A percentile compares a stretch with the other conserved stretches of the same genome.
phyloP scores from a whole-genome alignment of 768 basidiomycete species.

The Leucocoprinus leucothites region DNA sequence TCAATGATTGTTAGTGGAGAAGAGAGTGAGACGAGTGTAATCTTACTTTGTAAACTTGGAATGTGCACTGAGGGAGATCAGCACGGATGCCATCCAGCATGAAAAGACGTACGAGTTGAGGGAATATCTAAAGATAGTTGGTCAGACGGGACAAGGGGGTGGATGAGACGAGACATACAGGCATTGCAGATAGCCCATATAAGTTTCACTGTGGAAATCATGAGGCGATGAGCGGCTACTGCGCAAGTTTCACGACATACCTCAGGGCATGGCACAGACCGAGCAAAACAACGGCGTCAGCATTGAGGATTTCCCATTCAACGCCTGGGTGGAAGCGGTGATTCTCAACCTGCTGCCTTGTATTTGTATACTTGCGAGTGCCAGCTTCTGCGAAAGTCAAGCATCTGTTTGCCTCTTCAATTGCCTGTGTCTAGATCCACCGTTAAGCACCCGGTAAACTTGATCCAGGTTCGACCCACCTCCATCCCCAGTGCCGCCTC shows the following conservation, averaged over 20 bases:
- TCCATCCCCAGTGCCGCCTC: constrained; percentile 84
- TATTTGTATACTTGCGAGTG: constrained; percentile 47
- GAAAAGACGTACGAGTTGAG: constrained; percentile 48
- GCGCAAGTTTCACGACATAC: constrained; percentile 31
- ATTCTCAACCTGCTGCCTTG: constrained; percentile 28
- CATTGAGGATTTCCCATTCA: constrained; percentile 76
- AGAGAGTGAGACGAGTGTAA: neutral
- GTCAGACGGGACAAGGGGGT: neutral
- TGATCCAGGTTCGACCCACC: constrained; percentile 30
- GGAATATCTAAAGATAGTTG: constrained; percentile 24
- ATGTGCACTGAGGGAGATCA: constrained; percentile 47
- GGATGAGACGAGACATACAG: constrained; percentile 41
- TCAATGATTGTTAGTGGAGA: neutral
- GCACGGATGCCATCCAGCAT: neutral
- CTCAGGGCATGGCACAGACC: constrained; percentile 71
- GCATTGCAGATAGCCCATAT: constrained; percentile 78
- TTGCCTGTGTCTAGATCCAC: constrained; percentile 44
- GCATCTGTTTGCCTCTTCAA: constrained; percentile 58
- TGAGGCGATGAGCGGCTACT: neutral
- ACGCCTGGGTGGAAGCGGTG: constrained; percentile 53
- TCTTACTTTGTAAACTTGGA: constrained; percentile 70
- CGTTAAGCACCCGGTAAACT: neutral
- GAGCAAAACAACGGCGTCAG: constrained; percentile 68
- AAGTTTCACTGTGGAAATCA: constrained; percentile 56
- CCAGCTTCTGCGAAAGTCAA: constrained; percentile 60